A percentile compares a stretch with the other conserved stretches of the same genome.
Evolutionary conservation across 2,329 filamentous ascomycete genomes (phyloP).

Genomic region (Fusarium musae): DNA sequence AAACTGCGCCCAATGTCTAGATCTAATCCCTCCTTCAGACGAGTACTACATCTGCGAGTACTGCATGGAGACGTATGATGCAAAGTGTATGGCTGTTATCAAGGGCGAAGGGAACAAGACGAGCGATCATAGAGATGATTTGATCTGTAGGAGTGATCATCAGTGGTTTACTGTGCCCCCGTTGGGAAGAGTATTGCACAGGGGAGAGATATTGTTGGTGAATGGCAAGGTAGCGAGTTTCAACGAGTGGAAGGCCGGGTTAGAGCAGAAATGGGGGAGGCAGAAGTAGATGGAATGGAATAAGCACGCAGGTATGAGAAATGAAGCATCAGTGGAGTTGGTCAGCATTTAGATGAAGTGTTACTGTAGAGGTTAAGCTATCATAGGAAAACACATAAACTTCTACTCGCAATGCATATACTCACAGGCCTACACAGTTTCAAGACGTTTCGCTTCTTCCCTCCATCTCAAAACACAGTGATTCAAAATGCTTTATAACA

Average conservation of each 20-base stretch:
- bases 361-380: background rate
- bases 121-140: conserved; percentile 42
- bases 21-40: conserved; percentile 47
- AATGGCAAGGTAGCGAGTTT: conserved; percentile 49
- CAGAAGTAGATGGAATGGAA: background rate
- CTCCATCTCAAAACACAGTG: background rate
- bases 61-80: conserved; percentile 55
- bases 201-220: conserved; percentile 52
- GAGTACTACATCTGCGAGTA: conserved; percentile 51
- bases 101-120: conserved; percentile 47
- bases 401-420: background rate
- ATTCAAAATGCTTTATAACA: background rate
- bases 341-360: conserved; percentile 1
- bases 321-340: conserved; percentile 22
- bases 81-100: conserved; percentile 49
- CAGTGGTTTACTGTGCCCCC: conserved; percentile 54
- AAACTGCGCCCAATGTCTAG: conserved; percentile 53
- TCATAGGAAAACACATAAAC: background rate
- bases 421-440: background rate
- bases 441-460: background rate
- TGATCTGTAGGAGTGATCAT: conserved; percentile 52
- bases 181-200: conserved; percentile 49
- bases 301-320: background rate
- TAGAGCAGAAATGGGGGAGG: conserved; percentile 48
- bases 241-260: conserved; percentile 50